A percentile compares a stretch with the other conserved stretches of the same genome.
Conservation (phyloP, 805 yeast genomes). For the Vanderwaltozyma yarrowii region DNA sequence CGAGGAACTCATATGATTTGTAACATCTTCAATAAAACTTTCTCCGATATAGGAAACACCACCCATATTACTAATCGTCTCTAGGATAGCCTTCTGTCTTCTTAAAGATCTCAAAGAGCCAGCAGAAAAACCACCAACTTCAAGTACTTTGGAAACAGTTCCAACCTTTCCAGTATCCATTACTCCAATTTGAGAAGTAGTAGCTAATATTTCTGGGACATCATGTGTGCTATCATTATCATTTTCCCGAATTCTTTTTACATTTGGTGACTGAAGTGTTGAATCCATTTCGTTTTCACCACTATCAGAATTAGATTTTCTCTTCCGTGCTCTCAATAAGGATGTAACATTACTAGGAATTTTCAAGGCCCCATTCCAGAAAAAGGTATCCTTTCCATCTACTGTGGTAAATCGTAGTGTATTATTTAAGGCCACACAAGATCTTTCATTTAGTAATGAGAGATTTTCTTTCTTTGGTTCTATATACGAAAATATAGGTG, state of each 20-base stretch:
- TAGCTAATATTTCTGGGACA: no score
- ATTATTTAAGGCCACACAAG: constrained; percentile 21
- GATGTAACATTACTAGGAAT: constrained; percentile 9
- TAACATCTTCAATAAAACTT: constrained; percentile 32
- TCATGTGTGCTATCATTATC: no score
- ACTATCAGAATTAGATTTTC: constrained; percentile 4
- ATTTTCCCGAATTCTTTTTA: no score
- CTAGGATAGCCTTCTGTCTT: constrained; percentile 35
- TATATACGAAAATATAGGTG: constrained; percentile 9
- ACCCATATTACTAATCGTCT: constrained; percentile 32
- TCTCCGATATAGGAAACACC: constrained; percentile 40
- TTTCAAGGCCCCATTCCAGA: constrained; percentile 27
- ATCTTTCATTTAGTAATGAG: constrained; percentile 13
- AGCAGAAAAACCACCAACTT: constrained; percentile 29
- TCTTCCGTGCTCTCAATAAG: constrained; percentile 9
- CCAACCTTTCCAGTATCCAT: no score
- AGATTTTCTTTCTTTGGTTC: constrained; percentile 4
- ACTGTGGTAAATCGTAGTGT: constrained; percentile 19
- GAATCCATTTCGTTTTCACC: no score
- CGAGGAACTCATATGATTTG: constrained; percentile 33
- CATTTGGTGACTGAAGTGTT: no score
- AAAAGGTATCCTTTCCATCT: constrained; percentile 16
- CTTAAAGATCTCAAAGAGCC: constrained; percentile 36
- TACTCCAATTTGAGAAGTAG: no score
- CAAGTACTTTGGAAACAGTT: constrained; percentile 4